Evolutionary conservation across 345 rosid genomes (phyloP).

Genomic region (Mallotus nudiflorus): DNA sequence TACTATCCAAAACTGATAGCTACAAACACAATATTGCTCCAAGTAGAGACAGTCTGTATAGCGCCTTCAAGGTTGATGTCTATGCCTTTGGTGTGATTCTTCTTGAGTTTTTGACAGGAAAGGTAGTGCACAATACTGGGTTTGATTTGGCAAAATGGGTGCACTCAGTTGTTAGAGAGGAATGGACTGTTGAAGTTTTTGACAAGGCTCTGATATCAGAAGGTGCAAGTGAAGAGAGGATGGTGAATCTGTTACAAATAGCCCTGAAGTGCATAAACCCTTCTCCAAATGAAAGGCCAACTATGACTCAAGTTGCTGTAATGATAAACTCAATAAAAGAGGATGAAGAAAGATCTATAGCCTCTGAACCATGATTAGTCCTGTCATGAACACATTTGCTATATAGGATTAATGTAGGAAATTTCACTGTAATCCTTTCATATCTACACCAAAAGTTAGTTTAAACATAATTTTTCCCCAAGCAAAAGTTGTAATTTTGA

Average conservation of each 20-base stretch:
- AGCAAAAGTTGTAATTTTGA: not conserved
- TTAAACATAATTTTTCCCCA: constrained; percentile 2
- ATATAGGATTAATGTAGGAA: not conserved
- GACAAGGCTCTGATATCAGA: constrained; percentile 42
- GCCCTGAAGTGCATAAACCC: constrained; percentile 51
- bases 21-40: not conserved
- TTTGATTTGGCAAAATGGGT: constrained; percentile 55
- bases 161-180: constrained; percentile 50
- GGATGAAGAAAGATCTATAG: constrained; percentile 47
- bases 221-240: constrained; percentile 55
- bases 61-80: constrained; percentile 42
- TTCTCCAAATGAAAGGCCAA: constrained; percentile 45
- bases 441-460: not conserved
- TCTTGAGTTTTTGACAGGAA: constrained; percentile 65
- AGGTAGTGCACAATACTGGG: constrained; percentile 46
- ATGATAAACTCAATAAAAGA: constrained; percentile 43
- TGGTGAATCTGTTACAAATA: constrained; percentile 51
- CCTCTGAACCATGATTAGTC: constrained; percentile 26
- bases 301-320: constrained; percentile 31
- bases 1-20: constrained; percentile 15
- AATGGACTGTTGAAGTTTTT: constrained; percentile 66
- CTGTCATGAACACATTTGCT: not conserved
- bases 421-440: not conserved
- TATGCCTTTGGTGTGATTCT: constrained; percentile 54
- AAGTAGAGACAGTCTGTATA: not conserved